Base-by-base conservation (phyloP, 2,329 filamentous ascomycete genomes). In the Clarireedia homoeocarpa region DNA sequence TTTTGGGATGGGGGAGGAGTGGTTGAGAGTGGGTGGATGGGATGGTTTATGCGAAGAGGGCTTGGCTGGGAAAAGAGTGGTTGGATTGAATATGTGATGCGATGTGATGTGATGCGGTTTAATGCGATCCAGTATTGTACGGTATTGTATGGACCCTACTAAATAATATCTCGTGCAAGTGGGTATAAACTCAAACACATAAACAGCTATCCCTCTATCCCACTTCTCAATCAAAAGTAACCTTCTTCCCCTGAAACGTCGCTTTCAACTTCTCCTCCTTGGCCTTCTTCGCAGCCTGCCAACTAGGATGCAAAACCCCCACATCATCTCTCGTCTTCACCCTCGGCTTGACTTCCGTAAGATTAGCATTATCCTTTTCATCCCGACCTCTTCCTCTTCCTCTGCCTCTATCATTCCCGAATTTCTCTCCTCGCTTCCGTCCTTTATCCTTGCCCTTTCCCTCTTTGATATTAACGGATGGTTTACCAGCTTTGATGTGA, bases 221-320 rank as follows among this genome's bases (percentile, higher is more conserved):
- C 9, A 39, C 5, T 6, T 14, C 3, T 66, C 55, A 81, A 66
- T 83, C 80, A 70, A 84, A 84, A 20, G 73, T 74, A 55, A 84
- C 78, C 70, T 84, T 84, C 59, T 74, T 77, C 51, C 81, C 81
- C 55, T 76, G 65, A 67, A 83, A 84, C 23, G 72, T 70, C 23
- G 75, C 76, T 47, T 74, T 76, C 64, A 77, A 74, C 60, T 77
- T 72, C 58, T 72, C 72, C 62, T 83, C 80, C 69, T 85, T 84
- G 1, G 78, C 78, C 61, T 75, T 80, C 56, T 83, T 83, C 61
- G 79, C 79, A 6, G 72, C 70, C 59, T 72, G 67, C 83, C 83
- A 86, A 65, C 80, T 83, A 1, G 82, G 79, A 73, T 88, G 84
- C 63, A 87, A 67, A 3, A 76, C 62, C 0, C 80, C 79, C 6